A percentile compares a stretch with the other conserved stretches of the same genome.
These are phyloP conservation scores for Caloboletus inedulis DNA, from an alignment of 1,284 basidiomycete species.

Conservation along the genomic window DNA sequence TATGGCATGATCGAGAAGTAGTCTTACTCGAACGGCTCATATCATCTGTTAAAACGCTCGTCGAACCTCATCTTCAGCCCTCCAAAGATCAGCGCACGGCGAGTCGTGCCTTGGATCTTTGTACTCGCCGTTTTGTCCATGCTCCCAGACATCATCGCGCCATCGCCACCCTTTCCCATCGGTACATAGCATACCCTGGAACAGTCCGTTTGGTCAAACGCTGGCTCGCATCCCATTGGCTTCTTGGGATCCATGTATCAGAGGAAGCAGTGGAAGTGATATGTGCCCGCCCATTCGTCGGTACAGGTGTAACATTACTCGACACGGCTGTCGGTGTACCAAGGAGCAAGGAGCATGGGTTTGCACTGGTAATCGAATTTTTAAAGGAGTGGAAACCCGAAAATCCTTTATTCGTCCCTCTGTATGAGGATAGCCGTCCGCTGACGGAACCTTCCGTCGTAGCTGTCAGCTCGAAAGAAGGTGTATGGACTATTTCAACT, in stretches of 20 bases:
- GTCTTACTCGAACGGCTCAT: constrained; percentile 74
- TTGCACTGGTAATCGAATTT: constrained; percentile 72
- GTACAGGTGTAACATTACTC: constrained; percentile 13
- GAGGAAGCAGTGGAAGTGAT: constrained; percentile 85
- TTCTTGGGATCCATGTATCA: constrained; percentile 65
- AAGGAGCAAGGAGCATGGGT: constrained; percentile 76
- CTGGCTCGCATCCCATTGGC: constrained; percentile 91
- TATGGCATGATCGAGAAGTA: constrained; percentile 88
- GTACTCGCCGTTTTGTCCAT: constrained; percentile 72
- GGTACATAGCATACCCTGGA: constrained; percentile 75
- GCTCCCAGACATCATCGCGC: constrained; percentile 84
- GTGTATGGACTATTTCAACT: constrained; percentile 82
- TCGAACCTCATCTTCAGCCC: not conserved
- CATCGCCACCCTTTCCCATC: constrained; percentile 77
- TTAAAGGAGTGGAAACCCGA: constrained; percentile 87
- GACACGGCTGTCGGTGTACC: constrained; percentile 42
- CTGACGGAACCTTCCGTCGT: constrained; percentile 15
- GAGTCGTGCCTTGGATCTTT: constrained; percentile 56
- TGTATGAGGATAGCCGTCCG: constrained; percentile 45
- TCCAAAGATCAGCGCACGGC: constrained; percentile 42
- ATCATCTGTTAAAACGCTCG: constrained; percentile 34
- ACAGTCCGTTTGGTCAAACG: constrained; percentile 89
- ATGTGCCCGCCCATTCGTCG: constrained; percentile 65
- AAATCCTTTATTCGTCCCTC: constrained; percentile 56
- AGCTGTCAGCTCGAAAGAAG: constrained; percentile 37